Conservation (phyloP, 1,284 basidiomycete genomes). For the Ceratobasidium sp. region DNA sequence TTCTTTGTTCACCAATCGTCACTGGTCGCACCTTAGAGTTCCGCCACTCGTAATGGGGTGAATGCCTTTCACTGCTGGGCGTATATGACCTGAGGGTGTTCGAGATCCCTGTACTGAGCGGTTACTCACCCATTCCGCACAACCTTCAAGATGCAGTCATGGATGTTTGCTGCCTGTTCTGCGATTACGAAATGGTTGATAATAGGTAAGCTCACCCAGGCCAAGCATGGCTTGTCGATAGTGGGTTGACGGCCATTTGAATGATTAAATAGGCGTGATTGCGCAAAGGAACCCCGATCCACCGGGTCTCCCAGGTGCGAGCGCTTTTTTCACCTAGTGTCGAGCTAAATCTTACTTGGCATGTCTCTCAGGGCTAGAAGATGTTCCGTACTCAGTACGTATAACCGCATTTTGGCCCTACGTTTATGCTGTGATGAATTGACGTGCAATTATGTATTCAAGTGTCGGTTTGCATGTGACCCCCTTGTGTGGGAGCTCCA, state of each 20-base stretch:
- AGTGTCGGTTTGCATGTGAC: background rate
- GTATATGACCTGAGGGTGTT: background rate
- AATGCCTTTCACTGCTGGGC: background rate
- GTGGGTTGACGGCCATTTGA: background rate
- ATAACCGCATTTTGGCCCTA: background rate
- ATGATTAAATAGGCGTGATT: background rate
- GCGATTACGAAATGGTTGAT: background rate
- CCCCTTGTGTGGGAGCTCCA: background rate
- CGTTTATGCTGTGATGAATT: background rate
- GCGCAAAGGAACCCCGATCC: slow-evolving; percentile 3
- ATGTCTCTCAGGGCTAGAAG: slow-evolving; percentile 1
- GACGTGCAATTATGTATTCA: background rate
- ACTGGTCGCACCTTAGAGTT: background rate
- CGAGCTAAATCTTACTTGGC: slow-evolving; percentile 3
- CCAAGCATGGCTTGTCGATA: background rate
- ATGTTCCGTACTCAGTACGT: slow-evolving; percentile 7
- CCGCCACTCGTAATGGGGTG: background rate
- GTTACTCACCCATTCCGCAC: background rate
- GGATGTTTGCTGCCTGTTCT: background rate
- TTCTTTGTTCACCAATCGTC: background rate
- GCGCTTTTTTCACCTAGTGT: background rate
- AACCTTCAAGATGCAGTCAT: background rate
- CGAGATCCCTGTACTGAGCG: background rate
- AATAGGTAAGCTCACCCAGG: background rate
- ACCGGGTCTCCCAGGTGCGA: background rate